These are phyloP conservation scores for Dactylellina cionopaga DNA, from an alignment of 2,329 filamentous ascomycete species.

Conservation along the genomic window DNA sequence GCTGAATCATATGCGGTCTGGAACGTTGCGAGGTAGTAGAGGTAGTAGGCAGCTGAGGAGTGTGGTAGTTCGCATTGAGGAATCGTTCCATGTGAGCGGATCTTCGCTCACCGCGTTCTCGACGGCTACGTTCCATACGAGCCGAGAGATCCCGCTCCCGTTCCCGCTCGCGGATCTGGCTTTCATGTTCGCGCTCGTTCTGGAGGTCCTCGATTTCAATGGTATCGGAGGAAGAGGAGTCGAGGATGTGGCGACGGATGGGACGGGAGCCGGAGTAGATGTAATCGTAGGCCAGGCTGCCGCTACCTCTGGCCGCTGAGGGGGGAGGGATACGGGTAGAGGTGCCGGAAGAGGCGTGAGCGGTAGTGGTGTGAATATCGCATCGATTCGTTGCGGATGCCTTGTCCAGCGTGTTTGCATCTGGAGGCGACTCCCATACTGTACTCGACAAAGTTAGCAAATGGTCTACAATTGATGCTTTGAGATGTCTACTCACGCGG, in stretches of 20 bases:
- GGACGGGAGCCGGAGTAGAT: constrained; percentile 48
- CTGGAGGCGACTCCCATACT: constrained; percentile 52
- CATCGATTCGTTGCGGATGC: constrained; percentile 48
- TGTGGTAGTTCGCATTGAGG: constrained; percentile 49
- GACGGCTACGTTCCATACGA: constrained; percentile 50
- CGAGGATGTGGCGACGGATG: constrained; percentile 48
- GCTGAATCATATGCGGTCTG: constrained; percentile 51
- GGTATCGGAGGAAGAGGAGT: constrained; percentile 39
- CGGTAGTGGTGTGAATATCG: constrained; percentile 34
- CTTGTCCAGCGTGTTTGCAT: constrained; percentile 49
- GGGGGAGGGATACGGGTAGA: constrained; percentile 36
- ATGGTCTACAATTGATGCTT: neutral
- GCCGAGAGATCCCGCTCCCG: constrained; percentile 43
- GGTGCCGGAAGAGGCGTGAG: constrained; percentile 42
- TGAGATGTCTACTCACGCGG: constrained; percentile 30
- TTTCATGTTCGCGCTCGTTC: constrained; percentile 52
- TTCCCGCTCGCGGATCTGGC: constrained; percentile 48
- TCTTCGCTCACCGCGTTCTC: constrained; percentile 44
- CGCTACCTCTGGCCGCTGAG: constrained; percentile 13
- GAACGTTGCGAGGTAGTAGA: constrained; percentile 50
- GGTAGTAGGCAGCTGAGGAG: constrained; percentile 43
- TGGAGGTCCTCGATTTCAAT: constrained; percentile 52
- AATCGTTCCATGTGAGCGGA: constrained; percentile 52
- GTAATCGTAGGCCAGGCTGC: constrained; percentile 40
- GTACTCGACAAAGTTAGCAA: constrained; percentile 1